phyloP scores from a whole-genome alignment of 2,329 filamentous ascomycete genomes.

The Paraphoma chrysanthemicola region DNA sequence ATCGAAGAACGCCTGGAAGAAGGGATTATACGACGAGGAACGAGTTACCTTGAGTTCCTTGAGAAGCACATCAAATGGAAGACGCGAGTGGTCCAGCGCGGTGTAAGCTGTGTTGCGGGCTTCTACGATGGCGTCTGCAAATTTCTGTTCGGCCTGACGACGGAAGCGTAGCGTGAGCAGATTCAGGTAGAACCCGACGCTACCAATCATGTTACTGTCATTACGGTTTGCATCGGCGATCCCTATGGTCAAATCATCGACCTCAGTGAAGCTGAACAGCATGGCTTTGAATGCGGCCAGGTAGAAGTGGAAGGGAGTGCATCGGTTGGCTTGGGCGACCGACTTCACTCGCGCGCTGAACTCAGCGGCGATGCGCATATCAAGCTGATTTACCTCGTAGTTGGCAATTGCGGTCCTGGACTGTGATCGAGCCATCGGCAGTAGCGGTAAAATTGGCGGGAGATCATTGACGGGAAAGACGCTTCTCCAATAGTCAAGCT shows the following conservation, averaged over 20 bases:
- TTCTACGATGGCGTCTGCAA: conserved; percentile 20
- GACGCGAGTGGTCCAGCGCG: conserved; percentile 31
- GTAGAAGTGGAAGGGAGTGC: conserved; percentile 57
- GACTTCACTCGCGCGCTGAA: conserved; percentile 15
- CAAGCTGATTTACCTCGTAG: not conserved
- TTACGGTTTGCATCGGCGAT: conserved; percentile 49
- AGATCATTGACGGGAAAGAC: too few species aligned
- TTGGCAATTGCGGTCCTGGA: not conserved
- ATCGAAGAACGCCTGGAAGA: conserved; percentile 49
- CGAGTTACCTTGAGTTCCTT: conserved; percentile 29
- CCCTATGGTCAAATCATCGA: conserved; percentile 49
- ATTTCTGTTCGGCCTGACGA: conserved; percentile 10
- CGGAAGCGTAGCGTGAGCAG: conserved; percentile 48
- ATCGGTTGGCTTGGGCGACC: conserved; percentile 24
- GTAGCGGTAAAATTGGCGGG: too few species aligned
- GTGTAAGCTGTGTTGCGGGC: conserved; percentile 16
- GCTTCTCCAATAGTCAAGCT: not conserved
- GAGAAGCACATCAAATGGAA: conserved; percentile 48
- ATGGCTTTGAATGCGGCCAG: conserved; percentile 49
- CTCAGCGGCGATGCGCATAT: not conserved
- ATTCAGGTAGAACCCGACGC: conserved; percentile 23
- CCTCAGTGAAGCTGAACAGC: conserved; percentile 1
- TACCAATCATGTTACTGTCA: conserved; percentile 30
- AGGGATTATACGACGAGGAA: conserved; percentile 33
- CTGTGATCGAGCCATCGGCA: too few species aligned